Evolutionary conservation across 2,329 filamentous ascomycete genomes (phyloP), one percentile per base, ranked within the genome.

Genomic region (Alternaria incomplexa): DNA sequence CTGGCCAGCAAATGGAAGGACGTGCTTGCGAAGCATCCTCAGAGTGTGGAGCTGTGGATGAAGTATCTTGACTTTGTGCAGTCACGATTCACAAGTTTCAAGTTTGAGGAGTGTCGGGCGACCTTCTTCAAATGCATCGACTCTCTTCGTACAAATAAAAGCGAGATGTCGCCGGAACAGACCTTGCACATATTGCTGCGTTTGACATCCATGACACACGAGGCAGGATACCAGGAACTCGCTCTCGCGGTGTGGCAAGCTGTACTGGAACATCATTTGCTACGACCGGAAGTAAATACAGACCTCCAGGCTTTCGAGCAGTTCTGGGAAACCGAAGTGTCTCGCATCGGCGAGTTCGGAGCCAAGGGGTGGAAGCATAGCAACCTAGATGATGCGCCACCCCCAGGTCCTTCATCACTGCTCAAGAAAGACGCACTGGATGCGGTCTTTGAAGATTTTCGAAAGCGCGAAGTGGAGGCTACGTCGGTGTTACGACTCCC

Each of bases 281-380:
- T 88, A 50, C 83, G 83, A 4, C 89, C 91, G n/a, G 83, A 83
- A 6, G 88, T 89, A 6, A 26, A 57, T 22, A 20, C 36, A 12
- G 25, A 55, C 1, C 2, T 25, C 0, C n/a, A 52, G 30, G 30
- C 28, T 2, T 91, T 97, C 64, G 83, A 87, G 51, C 85, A 89
- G 3, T 97, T 96, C 66, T 98, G 96, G 96, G 93, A 97, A 62
- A 92, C 89, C 60, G 95, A 97, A 74, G 85, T 88, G 0, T 83
- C 91, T 0, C 87, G 95, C 6, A 86, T 97, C 57, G 95, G 95
- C 10, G 95, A 98, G 70, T 73, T 80, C 1, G 84, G 83, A 2
- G 90, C 93, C 3, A 83, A 85, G 64, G 93, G 93, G 1, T 97
- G 93, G 93, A 76, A 73, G 2, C 73, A 81, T n/a, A 89, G 84